Base-by-base conservation (phyloP, 192 early-diverging fungal genomes). In the Coemansia sp. region DNA sequence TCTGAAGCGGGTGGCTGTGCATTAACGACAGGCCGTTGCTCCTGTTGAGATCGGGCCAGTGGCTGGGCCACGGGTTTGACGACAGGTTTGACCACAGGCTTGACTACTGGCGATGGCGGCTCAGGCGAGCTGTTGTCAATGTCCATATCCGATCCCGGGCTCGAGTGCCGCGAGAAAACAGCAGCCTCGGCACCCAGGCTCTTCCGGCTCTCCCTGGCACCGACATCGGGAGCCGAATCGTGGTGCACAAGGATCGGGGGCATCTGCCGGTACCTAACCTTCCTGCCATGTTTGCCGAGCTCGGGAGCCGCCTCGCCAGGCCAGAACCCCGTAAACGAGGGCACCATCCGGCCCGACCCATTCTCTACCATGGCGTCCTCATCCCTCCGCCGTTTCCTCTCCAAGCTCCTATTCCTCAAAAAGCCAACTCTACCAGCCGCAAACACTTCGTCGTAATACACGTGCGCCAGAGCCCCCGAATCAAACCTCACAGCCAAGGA, bases 251-350 rank as follows among this genome's bases (percentile, higher is more conserved):
- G 41, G 10, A 75, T 36, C 12, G 65, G 73, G 1, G 73, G 78
- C 61, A 47, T 45, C 42, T 63, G 69, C n/a, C 78, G 69, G 48
- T 72, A 72, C 31, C 73, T 36, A 8, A 70, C 59, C 16, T 64
- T 72, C 33, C 73, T 66, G 2, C 64, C 66, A 35, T 74, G 70
- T 31, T 81, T 81, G 1, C 64, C 57, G 45, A 81, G 38, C 14
- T 23, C 66, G 0, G 78, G 78, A 23, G 45, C 52, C 5, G 69
- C 78, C 36, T 60, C 47, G 3, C 26, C 47, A 3, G 78, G 69
- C 78, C 78, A 81, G 55, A 81, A 81, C 7, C 78, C 78, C 4
- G 73, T 81, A 25, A 81, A 81, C 14, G 78, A 81, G 6, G 78
- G 78, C 8, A 80, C 31, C 5, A 62, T 1, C 26, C 59, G 45